Evolutionary conservation across 495 filamentous ascomycete genomes (phyloP).

Genomic region (Immersiella caudata): DNA sequence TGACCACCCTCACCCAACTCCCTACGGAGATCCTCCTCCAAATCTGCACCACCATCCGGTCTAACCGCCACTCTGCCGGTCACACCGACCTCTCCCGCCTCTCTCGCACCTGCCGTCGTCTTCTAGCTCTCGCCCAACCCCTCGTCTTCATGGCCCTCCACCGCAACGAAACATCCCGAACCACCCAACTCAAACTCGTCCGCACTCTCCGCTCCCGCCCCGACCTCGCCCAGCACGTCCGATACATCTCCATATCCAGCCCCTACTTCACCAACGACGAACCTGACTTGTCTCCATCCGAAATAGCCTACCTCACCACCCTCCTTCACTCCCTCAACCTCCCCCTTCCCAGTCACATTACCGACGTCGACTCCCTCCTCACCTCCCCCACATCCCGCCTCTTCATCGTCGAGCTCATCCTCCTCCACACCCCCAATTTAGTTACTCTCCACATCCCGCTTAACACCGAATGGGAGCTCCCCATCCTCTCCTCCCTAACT

Average conservation of each 20-base stretch:
- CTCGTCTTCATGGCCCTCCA: slow-evolving; percentile 12
- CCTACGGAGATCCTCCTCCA: slow-evolving; percentile 10
- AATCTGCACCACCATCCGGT: slow-evolving; percentile 1
- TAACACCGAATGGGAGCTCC: slow-evolving; percentile 19
- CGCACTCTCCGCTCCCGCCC: slow-evolving; percentile 14
- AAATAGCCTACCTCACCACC: neutral
- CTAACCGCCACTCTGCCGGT: neutral
- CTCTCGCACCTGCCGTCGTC: slow-evolving; percentile 13
- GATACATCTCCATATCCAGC: neutral
- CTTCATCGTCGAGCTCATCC: slow-evolving; percentile 13
- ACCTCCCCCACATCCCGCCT: neutral
- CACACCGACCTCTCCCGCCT: slow-evolving; percentile 19
- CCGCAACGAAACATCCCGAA: neutral
- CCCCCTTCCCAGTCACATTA: no score
- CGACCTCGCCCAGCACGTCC: slow-evolving; percentile 17
- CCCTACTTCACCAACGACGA: neutral
- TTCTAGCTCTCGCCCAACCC: slow-evolving; percentile 18
- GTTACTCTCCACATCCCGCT: slow-evolving; percentile 8
- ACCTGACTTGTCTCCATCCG: no score
- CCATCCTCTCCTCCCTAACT: slow-evolving; percentile 3
- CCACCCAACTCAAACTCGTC: neutral
- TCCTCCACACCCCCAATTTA: slow-evolving; percentile 19
- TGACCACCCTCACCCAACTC: slow-evolving; percentile 1
- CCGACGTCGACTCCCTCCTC: neutral
- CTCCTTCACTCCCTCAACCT: neutral